Evolutionary conservation across 352 stramenopile genomes (phyloP), one percentile per base, ranked within the genome.

Genomic region (Lagenidium giganteum): DNA sequence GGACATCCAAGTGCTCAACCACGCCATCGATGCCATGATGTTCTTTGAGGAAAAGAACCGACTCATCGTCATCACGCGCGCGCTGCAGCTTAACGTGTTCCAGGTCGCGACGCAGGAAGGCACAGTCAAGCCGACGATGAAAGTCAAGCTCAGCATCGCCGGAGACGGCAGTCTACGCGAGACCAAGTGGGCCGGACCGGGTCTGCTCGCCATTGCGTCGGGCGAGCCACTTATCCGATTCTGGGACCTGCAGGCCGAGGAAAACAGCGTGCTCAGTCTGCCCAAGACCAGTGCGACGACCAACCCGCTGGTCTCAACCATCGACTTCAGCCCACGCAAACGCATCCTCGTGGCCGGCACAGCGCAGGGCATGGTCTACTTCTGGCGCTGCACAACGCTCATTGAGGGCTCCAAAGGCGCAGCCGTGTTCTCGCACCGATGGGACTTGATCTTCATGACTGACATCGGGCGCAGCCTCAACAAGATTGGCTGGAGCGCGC

Each of bases 201-300:
- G 76, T 2, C 51, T 97, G n/a, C 60, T 98, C 23, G 86, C 82
- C 3, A 95, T 94, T 23, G 84, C 86, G 1, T 96, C 87, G 8
- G 83, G 78, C 5, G 90, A 97, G 42, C 61, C 74, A 8, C 41
- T 97, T 0, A 77, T 98, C 32, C 84, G 93, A 9, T 95, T 97
- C 35, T 97, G 89, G 87, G 87, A 97, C 50, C 65, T 98, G 16
- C 64, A 82, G 11, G 73, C 77, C 1, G 91, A 97, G 39, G 83
- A 97, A 47, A 97, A 93, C 57, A 98, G 95, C 43, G 79, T 95
- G 4, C 51, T 98, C 20, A 93, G 68, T 36, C 55, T 96, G 7
- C 71, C 77, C 0, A 84, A 83, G 43, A 46, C 58, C 7, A 54
- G 52, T 17, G 55, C 51, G 5, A 17, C 58, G 14, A 65, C 43